phyloP scores from a whole-genome alignment of 306 rosid genomes.

The Styphnolobium japonicum region DNA sequence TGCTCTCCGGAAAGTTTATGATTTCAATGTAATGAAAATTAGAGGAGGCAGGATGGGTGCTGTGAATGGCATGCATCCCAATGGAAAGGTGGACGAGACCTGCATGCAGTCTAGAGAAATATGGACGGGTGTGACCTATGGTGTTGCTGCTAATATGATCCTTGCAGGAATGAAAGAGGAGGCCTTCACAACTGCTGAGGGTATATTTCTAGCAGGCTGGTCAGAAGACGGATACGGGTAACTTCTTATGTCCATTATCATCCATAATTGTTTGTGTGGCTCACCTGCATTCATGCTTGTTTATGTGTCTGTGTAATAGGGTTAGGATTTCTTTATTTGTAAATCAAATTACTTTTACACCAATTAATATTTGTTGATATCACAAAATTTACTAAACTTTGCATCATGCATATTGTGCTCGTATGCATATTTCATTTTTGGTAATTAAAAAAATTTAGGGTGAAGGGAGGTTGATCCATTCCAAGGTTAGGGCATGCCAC shows the following conservation, averaged over 20 bases:
- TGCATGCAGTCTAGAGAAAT: conserved; percentile 99
- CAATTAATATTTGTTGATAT: neutral
- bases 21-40: conserved; percentile 91
- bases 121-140: conserved; percentile 98
- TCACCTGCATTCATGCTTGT: neutral
- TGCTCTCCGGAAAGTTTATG: conserved; percentile 74
- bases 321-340: neutral
- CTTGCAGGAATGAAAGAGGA: conserved; percentile 92
- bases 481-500: no score
- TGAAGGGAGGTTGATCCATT: no score
- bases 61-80: conserved; percentile 96
- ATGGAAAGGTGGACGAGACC: conserved; percentile 92
- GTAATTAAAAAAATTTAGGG: no score
- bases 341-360: neutral
- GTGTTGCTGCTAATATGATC: conserved; percentile 92
- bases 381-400: neutral
- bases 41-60: conserved; percentile 98
- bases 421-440: no score
- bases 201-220: conserved; percentile 92
- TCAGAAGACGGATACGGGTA: conserved; percentile 98
- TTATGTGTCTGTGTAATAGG: neutral
- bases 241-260: conserved; percentile 18
- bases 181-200: conserved; percentile 89
- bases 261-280: neutral
- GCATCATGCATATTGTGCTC: neutral